Evolutionary conservation across 352 stramenopile genomes (phyloP), one percentile per base, ranked within the genome.

Genomic region (Blastocystis sp.): DNA sequence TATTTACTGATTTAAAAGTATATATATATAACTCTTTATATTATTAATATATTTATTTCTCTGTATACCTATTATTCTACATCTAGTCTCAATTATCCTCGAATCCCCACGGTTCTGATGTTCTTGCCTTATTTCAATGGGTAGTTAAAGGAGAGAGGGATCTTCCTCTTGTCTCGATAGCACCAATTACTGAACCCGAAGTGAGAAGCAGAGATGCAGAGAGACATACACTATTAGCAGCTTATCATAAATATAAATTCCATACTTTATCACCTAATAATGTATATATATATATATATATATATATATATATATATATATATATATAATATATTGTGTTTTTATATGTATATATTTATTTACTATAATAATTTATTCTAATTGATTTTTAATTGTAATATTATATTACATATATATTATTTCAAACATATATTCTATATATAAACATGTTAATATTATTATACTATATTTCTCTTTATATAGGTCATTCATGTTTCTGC

Each of bases 101-200:
- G 54, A 48, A 16, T 52, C 54, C 52, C 27, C 52, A 62, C 40
- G 54, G 52, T 18, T 28, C 32, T 2, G 52, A 62, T 28, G 27
- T 62, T 3, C 34, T 62, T 11, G 52, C 52, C 11, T 18, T 62
- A 7, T 40, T 62, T 16, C 39, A 62, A 18, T 62, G 52, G 52
- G 52, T 62, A 6, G 35, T 62, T 13, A 62, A 62, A 16, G 52
- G 52, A 16, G 32, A 54, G n/a, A 62, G 39, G 30, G 52, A 62
- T 19, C 54, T 62, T 27, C 52, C 52, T 2, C 35, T 62, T 11
- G 54, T 62, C 18, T 52, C 34, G 28, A 62, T 62, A 18, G 37
- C 21, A 19, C 39, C 52, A 1, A 40, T 62, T 2, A 39, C 48
- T 23, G 41, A 42, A 25, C 36, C 52, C 0, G 52, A 62, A 34